Evolutionary conservation across 2,329 filamentous ascomycete species (phyloP).

Genomic region (Myriangium duriaei): DNA sequence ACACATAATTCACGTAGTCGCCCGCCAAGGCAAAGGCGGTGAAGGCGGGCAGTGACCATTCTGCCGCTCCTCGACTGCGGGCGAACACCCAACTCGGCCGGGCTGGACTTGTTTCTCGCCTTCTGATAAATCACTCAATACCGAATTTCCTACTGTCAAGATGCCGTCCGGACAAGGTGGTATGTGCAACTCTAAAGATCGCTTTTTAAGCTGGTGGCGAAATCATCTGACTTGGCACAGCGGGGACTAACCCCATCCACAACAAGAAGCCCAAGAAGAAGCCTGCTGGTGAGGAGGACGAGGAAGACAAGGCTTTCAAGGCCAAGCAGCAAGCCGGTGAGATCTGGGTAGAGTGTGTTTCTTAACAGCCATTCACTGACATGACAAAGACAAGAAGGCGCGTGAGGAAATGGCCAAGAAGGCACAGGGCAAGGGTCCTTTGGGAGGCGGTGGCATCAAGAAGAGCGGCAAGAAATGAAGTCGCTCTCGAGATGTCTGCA

Average conservation of each 20-base stretch:
- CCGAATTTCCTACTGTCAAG: too few species aligned
- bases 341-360: too few species aligned
- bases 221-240: conserved; percentile 18
- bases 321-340: conserved; percentile 76
- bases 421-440: conserved; percentile 72
- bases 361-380: too few species aligned
- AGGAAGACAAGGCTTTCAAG: conserved; percentile 71
- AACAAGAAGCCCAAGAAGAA: conserved; percentile 76
- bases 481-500: too few species aligned
- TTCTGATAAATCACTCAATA: too few species aligned
- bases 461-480: conserved; percentile 97
- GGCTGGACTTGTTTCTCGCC: too few species aligned
- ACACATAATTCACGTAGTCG: too few species aligned
- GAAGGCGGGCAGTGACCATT: too few species aligned
- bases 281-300: conserved; percentile 67
- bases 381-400: conserved; percentile 47
- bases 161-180: conserved; percentile 41
- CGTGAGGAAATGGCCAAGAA: conserved; percentile 75
- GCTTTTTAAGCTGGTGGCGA: conserved; percentile 12
- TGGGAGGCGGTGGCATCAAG: conserved; percentile 89
- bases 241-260: conserved; percentile 43
- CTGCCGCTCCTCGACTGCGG: too few species aligned
- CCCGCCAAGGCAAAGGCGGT: too few species aligned
- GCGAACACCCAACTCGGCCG: too few species aligned
- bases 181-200: conserved; percentile 19